Percentiles rank a stretch among this genome's conserved stretches.
These are phyloP conservation scores for Fusarium transvaalense DNA, from an alignment of 2,329 filamentous ascomycete genomes.

Conservation along the genomic window DNA sequence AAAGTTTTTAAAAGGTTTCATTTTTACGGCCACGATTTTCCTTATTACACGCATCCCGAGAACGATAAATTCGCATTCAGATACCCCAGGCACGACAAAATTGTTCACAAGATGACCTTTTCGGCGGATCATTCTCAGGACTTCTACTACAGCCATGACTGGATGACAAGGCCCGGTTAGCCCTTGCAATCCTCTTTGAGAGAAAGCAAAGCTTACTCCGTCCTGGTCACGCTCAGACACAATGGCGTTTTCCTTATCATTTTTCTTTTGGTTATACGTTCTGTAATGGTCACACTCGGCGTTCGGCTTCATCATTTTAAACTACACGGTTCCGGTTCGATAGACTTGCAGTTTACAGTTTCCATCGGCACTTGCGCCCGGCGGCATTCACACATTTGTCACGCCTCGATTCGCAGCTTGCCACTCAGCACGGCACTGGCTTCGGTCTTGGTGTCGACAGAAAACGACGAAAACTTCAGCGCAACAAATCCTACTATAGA, in stretches of 20 bases:
- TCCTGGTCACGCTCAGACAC: constrained; percentile 3
- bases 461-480: constrained; percentile 7
- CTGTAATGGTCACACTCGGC: constrained; percentile 53
- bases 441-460: neutral
- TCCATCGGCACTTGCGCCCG: constrained; percentile 23
- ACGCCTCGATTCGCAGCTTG: neutral
- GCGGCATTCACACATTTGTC: neutral
- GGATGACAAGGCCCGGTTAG: constrained; percentile 21
- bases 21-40: constrained; percentile 53
- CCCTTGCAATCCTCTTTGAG: neutral
- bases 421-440: neutral
- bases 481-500: constrained; percentile 25
- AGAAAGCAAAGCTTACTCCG: neutral
- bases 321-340: constrained; percentile 46
- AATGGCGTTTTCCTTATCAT: constrained; percentile 35
- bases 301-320: constrained; percentile 46
- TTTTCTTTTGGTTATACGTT: constrained; percentile 49
- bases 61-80: constrained; percentile 55
- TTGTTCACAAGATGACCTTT: constrained; percentile 49
- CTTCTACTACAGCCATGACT: constrained; percentile 32
- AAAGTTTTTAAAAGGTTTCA: constrained; percentile 44
- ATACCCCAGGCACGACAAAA: constrained; percentile 58
- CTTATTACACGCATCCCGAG: constrained; percentile 49
- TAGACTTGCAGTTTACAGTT: constrained; percentile 45
- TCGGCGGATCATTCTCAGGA: constrained; percentile 49